Evolutionary conservation across 2,329 filamentous ascomycete genomes (phyloP).

Genomic region (Corniculantispora saksenae): DNA sequence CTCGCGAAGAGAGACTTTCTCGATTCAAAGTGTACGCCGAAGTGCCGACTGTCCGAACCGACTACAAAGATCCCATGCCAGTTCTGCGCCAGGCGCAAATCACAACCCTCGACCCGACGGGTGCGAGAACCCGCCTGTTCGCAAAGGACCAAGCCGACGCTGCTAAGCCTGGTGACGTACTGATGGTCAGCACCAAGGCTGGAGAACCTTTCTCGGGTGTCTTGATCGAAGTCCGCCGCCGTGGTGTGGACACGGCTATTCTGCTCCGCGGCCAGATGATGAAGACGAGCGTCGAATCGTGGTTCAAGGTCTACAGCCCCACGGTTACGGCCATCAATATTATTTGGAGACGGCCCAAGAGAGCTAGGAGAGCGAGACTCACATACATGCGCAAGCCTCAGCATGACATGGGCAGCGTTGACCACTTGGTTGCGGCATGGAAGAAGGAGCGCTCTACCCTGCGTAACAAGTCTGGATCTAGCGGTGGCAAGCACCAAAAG

Average conservation of each 20-base stretch:
- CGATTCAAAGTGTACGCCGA: slow-evolving; percentile 57
- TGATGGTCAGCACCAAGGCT: slow-evolving; percentile 79
- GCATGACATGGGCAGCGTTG: slow-evolving; percentile 85
- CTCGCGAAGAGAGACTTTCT: slow-evolving; percentile 36
- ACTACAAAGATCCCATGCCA: slow-evolving; percentile 67
- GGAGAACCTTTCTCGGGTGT: slow-evolving; percentile 90
- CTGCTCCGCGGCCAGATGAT: slow-evolving; percentile 84
- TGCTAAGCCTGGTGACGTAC: slow-evolving; percentile 82
- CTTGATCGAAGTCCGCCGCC: slow-evolving; percentile 80
- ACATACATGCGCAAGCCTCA: slow-evolving; percentile 88
- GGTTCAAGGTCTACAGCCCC: slow-evolving; percentile 92
- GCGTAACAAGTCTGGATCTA: slow-evolving; percentile 36
- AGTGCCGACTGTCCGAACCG: slow-evolving; percentile 54
- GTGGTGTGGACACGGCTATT: slow-evolving; percentile 87
- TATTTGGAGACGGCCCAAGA: slow-evolving; percentile 81
- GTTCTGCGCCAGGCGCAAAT: slow-evolving; percentile 70
- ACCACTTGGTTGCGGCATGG: slow-evolving; percentile 67
- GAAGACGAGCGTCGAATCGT: slow-evolving; percentile 91
- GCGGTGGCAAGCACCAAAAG: slow-evolving; percentile 23
- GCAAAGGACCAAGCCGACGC: slow-evolving; percentile 73
- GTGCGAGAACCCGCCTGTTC: slow-evolving; percentile 81
- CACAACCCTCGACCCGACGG: slow-evolving; percentile 76
- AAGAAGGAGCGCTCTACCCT: slow-evolving; percentile 47
- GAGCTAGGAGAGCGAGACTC: slow-evolving; percentile 81
- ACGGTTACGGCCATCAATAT: slow-evolving; percentile 90